Percentiles rank a stretch among this genome's conserved stretches.
These are phyloP conservation scores for Pseudocercospora macadamiae DNA, from an alignment of 2,329 filamentous ascomycete species.

Conservation along the genomic window DNA sequence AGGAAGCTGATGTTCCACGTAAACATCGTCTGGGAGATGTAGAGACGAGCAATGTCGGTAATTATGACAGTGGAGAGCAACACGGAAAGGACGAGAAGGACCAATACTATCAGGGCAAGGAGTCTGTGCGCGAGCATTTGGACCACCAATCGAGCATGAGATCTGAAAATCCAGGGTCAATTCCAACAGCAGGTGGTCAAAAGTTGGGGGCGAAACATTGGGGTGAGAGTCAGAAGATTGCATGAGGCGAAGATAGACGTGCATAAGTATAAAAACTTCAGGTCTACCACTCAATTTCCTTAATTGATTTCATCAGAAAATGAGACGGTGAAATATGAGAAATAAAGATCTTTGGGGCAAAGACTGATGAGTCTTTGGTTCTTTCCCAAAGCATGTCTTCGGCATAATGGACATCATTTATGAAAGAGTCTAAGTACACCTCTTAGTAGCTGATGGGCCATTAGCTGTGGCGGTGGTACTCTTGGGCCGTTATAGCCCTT, in stretches of 20 bases:
- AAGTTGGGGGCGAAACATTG: conserved; percentile 34
- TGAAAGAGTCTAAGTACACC: conserved; percentile 28
- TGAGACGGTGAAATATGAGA: no score
- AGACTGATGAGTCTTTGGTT: no score
- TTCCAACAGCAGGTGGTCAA: conserved; percentile 37
- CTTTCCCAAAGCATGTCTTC: no score
- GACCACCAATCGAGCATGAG: background rate
- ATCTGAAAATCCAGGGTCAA: conserved; percentile 24
- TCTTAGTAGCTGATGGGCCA: conserved; percentile 28
- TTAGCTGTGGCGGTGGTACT: conserved; percentile 25
- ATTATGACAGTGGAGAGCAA: background rate
- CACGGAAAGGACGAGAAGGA: conserved; percentile 3
- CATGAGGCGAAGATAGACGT: background rate
- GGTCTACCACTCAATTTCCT: no score
- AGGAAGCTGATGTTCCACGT: background rate
- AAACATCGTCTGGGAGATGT: background rate
- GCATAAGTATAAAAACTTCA: no score
- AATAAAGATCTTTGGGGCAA: no score
- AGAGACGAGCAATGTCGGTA: background rate
- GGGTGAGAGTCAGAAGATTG: conserved; percentile 36
- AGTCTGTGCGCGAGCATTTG: conserved; percentile 3
- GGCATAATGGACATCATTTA: no score
- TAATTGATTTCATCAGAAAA: no score
- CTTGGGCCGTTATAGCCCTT: conserved; percentile 27
- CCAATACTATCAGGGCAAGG: background rate